Evolutionary conservation across 2,329 filamentous ascomycete species (phyloP).

Genomic region (Xylaria sp.): DNA sequence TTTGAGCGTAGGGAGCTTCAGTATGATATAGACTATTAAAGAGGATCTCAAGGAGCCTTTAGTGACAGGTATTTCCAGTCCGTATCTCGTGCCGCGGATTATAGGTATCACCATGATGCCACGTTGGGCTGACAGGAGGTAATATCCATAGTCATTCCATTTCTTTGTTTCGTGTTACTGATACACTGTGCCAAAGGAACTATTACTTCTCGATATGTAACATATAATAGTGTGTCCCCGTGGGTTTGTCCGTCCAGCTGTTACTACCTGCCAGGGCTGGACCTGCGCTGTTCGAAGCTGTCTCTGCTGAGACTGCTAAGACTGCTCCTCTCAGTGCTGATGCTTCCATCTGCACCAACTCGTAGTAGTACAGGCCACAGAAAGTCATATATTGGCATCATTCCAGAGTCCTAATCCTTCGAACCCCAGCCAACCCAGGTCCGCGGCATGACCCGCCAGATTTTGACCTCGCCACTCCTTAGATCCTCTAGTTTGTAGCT

Average conservation of each 20-base stretch:
- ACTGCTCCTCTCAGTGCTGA: conserved; percentile 36
- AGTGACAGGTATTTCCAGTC: background rate
- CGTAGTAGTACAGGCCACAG: conserved; percentile 46
- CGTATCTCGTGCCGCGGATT: background rate
- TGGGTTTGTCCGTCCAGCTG: background rate
- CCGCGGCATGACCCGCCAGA: conserved; percentile 94
- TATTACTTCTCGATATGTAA: conserved; percentile 32
- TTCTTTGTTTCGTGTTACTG: conserved; percentile 14
- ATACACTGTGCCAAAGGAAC: conserved; percentile 27
- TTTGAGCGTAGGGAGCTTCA: background rate
- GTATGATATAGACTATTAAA: background rate
- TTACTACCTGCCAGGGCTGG: conserved; percentile 28
- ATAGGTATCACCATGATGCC: conserved; percentile 9
- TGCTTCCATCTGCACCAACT: conserved; percentile 44
- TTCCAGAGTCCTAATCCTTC: conserved; percentile 60
- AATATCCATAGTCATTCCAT: conserved; percentile 7
- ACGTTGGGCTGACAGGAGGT: background rate
- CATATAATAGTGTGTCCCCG: conserved; percentile 18
- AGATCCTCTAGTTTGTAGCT: conserved; percentile 94
- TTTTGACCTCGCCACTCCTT: conserved; percentile 92
- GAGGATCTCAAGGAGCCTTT: background rate
- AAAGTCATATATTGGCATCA: conserved; percentile 41
- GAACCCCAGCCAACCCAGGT: conserved; percentile 92
- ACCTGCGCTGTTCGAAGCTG: conserved; percentile 37
- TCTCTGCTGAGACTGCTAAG: conserved; percentile 33